Base-by-base conservation (phyloP, 2,329 filamentous ascomycete species). In the Claviceps sorghi region DNA sequence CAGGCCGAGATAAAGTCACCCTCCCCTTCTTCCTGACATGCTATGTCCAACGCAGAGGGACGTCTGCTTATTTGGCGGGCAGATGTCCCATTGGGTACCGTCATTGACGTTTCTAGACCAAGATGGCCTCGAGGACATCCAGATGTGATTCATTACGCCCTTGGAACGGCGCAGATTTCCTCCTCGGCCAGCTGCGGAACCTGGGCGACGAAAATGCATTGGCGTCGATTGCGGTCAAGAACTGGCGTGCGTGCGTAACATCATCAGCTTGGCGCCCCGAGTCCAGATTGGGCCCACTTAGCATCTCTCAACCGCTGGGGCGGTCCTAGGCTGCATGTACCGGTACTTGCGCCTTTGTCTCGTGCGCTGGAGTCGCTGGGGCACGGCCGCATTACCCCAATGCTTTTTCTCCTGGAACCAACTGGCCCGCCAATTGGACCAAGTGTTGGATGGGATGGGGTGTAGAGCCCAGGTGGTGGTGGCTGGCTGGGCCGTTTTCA, bases 321-420 rank as follows among this genome's bases (percentile, higher is more conserved):
- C 51, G 30, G 29, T 40, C 32, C 48, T 21, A 21, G 17, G 30
- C 30, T 29, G 19, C 5, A 55, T 26, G 53, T 52, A 55, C 53
- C 48, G 44, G 48, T 55, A 55, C 53, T 49, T 29, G 21, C 15
- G n/a, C 29, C 43, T 34, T 21, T 21, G 38, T 45, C 30, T 42
- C 44, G n/a, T n/a, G 36, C 32, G 7, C 21, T 5, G 6, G 43
- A n/a, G 49, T 43, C 44, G 47, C 47, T 54, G 53, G 53, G 53
- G 40, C 15, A 21, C 40, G 49, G 50, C 50, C 50, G 54, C 54
- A 46, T 56, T 49, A 51, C 55, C 56, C 57, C 57, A 58, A 58
- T 52, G 54, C 44, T 57, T 58, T 57, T 45, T 45, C 30, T 51
- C 26, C 19, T 43, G 22, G 11, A 6, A 11, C 42, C 44, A 42